Evolutionary conservation across 2,329 filamentous ascomycete species (phyloP), one percentile per base, ranked within the genome.

Genomic region (Sporothrix pallida): DNA sequence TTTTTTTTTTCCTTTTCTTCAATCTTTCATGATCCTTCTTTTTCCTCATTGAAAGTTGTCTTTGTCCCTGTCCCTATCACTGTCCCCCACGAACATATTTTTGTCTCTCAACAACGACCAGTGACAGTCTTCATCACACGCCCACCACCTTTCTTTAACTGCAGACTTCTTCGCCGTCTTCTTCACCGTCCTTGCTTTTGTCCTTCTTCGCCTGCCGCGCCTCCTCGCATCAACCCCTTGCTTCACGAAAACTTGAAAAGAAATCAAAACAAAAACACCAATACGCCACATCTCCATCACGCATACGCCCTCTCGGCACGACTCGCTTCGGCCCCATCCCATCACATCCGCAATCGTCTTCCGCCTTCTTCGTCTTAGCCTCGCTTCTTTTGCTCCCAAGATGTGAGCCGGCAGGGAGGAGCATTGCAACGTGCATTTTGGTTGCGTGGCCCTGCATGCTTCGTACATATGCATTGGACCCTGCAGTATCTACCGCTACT

Each of bases 91-190:
- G 17, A 37, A 13, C 26, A 15, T 17, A 3, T 26, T 37, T 15
- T 37, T n/a, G 13, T 60, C 13, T 37, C 56, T 60, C 56, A 60
- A 37, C 31, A 37, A 37, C 26, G 26, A 42, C 26, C 26, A 17
- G 26, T 26, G 4, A 3, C 56, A 37, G 56, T 60, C 56, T 60
- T 17, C 37, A 17, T 15, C 56, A 15, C 8, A 37, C 15, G 37
- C 37, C 56, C 56, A 60, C 26, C 12, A 12, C 56, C 56, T 23
- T 63, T 63, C 52, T 56, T 63, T 31, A 13, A 63, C 31, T 37
- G 31, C 20, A 20, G 8, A 20, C 37, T 3, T 1, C 17, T 23
- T 42, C 31, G 20, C 9, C 17, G 60, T 63, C 60, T 46, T 44
- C 37, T 17, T 46, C 37, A 6, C 3, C 17, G 44, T 12, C 2